Evolutionary conservation across 2,329 filamentous ascomycete species (phyloP).

Genomic region (Colletotrichum lini): DNA sequence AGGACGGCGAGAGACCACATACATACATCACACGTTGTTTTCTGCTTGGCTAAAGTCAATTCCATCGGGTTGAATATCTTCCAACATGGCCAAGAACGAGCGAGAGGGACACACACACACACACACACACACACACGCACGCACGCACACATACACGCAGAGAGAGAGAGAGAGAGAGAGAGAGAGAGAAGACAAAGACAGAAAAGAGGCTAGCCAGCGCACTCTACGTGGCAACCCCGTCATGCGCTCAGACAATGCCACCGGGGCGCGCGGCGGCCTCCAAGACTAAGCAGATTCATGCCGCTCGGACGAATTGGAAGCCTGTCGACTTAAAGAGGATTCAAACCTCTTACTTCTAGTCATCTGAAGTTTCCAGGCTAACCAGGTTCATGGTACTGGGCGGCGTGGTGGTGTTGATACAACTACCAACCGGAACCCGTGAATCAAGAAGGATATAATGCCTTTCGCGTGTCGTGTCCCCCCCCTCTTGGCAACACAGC

Average conservation of each 20-base stretch:
- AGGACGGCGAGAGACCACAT: neutral
- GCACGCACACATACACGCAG: no score
- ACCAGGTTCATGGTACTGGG: neutral
- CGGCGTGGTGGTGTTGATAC: neutral
- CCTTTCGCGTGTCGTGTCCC: neutral
- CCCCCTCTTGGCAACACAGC: neutral
- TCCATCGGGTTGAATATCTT: neutral
- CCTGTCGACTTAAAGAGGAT: neutral
- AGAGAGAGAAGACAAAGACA: neutral
- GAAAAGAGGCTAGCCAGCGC: neutral
- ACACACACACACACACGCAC: no score
- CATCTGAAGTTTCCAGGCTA: neutral
- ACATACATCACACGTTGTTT: neutral
- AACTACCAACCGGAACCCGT: neutral
- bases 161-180: no score
- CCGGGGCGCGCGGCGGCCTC: neutral
- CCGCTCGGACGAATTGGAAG: constrained; percentile 19
- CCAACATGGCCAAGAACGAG: no score
- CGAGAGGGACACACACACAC: no score
- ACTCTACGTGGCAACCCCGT: constrained; percentile 5
- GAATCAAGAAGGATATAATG: constrained; percentile 13
- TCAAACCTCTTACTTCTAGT: neutral
- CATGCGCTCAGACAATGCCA: constrained; percentile 12
- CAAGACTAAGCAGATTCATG: neutral
- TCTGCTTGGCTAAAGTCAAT: neutral